A percentile compares a stretch with the other conserved stretches of the same genome.
Conservation (phyloP, 164 flowering plant genomes). For the Chloranthus sessilifolius region DNA sequence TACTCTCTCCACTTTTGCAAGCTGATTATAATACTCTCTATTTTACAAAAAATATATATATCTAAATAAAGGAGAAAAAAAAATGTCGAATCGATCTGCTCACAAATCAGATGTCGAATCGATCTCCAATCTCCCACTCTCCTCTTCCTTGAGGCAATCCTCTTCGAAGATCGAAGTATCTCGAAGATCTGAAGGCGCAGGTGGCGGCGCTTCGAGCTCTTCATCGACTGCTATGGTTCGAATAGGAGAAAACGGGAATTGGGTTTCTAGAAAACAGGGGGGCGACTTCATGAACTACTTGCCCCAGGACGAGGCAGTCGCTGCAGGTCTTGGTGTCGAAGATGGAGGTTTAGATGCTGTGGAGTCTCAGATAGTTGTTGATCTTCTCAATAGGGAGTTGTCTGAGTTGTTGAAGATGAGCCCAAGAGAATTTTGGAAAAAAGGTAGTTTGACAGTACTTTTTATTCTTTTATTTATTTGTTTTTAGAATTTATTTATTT, state of each 20-base stretch:
- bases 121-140: constrained; percentile 31
- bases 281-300: constrained; percentile 76
- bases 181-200: too few species aligned
- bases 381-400: constrained; percentile 72
- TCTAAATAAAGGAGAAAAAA: constrained; percentile 3
- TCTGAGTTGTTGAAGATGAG: constrained; percentile 63
- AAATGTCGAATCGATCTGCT: constrained; percentile 49
- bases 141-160: constrained; percentile 43
- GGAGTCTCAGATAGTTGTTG: constrained; percentile 89
- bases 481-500: too few species aligned
- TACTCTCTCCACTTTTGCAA: too few species aligned
- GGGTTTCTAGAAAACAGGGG: constrained; percentile 35
- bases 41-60: too few species aligned
- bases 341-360: constrained; percentile 84
- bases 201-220: constrained; percentile 7
- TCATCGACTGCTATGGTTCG: constrained; percentile 29
- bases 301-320: constrained; percentile 97
- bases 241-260: constrained; percentile 35
- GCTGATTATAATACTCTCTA: too few species aligned
- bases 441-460: too few species aligned
- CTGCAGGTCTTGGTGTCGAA: constrained; percentile 78
- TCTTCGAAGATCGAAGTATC: constrained; percentile 8
- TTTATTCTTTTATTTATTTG: too few species aligned
- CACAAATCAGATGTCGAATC: constrained; percentile 24
- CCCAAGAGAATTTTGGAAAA: constrained; percentile 81